Evolutionary conservation across 2,329 filamentous ascomycete species (phyloP).

Genomic region (Neonectria punicea): DNA sequence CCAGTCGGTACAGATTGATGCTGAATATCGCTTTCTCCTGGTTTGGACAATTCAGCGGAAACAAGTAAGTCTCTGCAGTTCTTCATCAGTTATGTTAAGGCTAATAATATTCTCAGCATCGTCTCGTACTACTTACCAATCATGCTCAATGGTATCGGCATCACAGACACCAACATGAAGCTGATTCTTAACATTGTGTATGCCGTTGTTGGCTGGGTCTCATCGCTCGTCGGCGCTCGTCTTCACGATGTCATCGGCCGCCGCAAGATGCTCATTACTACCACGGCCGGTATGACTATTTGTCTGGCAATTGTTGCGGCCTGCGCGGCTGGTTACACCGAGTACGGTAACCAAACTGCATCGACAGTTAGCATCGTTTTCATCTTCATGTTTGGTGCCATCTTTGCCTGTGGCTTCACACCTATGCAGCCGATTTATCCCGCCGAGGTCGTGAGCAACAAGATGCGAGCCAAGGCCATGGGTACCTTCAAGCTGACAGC

Average conservation of each 20-base stretch:
- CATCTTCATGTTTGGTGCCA: slow-evolving; percentile 52
- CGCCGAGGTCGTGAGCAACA: slow-evolving; percentile 38
- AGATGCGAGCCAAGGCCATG: slow-evolving; percentile 33
- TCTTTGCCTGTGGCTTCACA: slow-evolving; percentile 49
- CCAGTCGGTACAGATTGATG: slow-evolving; percentile 51
- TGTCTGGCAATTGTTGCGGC: slow-evolving; percentile 51
- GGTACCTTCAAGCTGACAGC: slow-evolving; percentile 24
- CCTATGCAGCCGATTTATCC: slow-evolving; percentile 49
- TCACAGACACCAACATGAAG: slow-evolving; percentile 50
- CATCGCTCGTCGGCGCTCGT: slow-evolving; percentile 49
- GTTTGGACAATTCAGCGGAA: slow-evolving; percentile 55
- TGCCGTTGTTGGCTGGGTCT: slow-evolving; percentile 50
- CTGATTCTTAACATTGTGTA: slow-evolving; percentile 54
- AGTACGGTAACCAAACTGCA: slow-evolving; percentile 45
- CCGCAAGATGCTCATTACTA: slow-evolving; percentile 53
- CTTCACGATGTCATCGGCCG: slow-evolving; percentile 54
- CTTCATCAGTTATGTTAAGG: background rate
- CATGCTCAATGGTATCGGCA: slow-evolving; percentile 50
- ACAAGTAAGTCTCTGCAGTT: slow-evolving; percentile 35
- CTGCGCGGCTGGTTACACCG: slow-evolving; percentile 48
- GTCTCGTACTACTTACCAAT: slow-evolving; percentile 49
- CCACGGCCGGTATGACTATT: slow-evolving; percentile 49
- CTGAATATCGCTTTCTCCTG: slow-evolving; percentile 53
- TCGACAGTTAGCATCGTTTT: slow-evolving; percentile 51
- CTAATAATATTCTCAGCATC: slow-evolving; percentile 11